phyloP scores from a whole-genome alignment of 345 rosid species.

The Aethionema arabicum region DNA sequence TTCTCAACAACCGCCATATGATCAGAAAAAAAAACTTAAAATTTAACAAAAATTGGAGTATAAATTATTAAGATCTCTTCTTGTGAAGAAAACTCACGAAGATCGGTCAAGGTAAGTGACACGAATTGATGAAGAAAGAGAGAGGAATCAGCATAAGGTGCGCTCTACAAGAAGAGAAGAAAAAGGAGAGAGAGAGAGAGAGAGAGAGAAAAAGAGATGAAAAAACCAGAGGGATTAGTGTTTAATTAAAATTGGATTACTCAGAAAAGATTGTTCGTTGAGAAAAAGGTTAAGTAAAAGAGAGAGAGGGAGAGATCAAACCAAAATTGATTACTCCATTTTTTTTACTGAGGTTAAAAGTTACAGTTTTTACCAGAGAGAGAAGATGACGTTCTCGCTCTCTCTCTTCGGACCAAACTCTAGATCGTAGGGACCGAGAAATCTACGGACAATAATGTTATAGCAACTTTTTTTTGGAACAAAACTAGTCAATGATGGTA shows the following conservation, averaged over 20 bases:
- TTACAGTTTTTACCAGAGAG: background rate
- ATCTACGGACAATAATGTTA: too few relatives aligned
- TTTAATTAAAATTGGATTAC: conserved; percentile 15
- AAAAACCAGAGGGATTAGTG: conserved; percentile 24
- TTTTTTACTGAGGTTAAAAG: conserved; percentile 9
- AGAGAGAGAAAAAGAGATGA: background rate
- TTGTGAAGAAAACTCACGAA: conserved; percentile 9
- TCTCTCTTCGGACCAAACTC: background rate
- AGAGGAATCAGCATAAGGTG: conserved; percentile 41
- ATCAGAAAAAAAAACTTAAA: background rate
- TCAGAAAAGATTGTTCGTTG: conserved; percentile 31
- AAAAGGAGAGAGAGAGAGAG: conserved; percentile 2
- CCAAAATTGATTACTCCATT: background rate
- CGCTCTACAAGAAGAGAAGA: conserved; percentile 24
- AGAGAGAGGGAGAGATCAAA: background rate
- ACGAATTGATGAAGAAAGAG: conserved; percentile 26
- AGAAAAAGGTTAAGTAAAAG: background rate
- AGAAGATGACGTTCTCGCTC: background rate
- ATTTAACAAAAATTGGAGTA: background rate
- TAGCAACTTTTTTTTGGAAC: too few relatives aligned
- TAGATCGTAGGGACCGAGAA: background rate
- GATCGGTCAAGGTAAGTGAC: conserved; percentile 6
- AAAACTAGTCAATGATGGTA: too few relatives aligned
- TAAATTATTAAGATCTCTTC: background rate
- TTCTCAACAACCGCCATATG: conserved; percentile 82